Base-by-base conservation (phyloP, 805 yeast species). In the Metschnikowia similis region DNA sequence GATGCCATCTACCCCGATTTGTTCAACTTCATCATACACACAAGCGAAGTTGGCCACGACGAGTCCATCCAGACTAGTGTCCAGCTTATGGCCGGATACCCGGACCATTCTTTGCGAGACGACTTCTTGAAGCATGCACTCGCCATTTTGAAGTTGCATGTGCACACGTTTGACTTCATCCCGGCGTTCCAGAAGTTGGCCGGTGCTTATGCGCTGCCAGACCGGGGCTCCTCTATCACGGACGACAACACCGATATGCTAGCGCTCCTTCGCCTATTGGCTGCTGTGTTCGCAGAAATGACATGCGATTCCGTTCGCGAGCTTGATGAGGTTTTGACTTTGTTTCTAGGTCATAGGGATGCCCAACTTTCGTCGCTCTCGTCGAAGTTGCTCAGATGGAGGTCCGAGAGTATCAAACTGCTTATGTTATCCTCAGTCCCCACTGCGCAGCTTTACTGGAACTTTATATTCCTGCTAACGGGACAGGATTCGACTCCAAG, bases 311-410 rank as follows among this genome's bases (percentile, higher is more conserved):
- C 16, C 10, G 14, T 10, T n/a, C 36, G 36, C 3, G 41, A 40
- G 13, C 34, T 37, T 8, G 69, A 65, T 47, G 21, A 48, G 11
- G 41, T 71, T 8, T 56, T 74, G 8, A 58, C 70, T 10, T 40
- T 66, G n/a, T 69, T 66, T 31, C 53, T 78, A 16, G 66, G 76
- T 0, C 56, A 65, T 32, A 70, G 68, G 30, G 77, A 74, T 21
- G 72, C 68, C 6, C 58, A 55, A 1, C 58, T 80, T 3, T 65
- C 80, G 0, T 48, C 63, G 0, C 48, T 56, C 3, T 70, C 77
- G 0, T 68, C 78, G 0, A 71, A 70, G 37, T 49, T 75, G 0
- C 59, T 82, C 14, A 75, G 83, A 52, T 85, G 89, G 89, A 76
- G 82, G 65, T 69, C 75, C 28, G 47, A 57, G 1, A 50, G 57